Evolutionary conservation across 345 rosid species (phyloP), one percentile per base, ranked within the genome.

Genomic region (Eucalyptus sp.): DNA sequence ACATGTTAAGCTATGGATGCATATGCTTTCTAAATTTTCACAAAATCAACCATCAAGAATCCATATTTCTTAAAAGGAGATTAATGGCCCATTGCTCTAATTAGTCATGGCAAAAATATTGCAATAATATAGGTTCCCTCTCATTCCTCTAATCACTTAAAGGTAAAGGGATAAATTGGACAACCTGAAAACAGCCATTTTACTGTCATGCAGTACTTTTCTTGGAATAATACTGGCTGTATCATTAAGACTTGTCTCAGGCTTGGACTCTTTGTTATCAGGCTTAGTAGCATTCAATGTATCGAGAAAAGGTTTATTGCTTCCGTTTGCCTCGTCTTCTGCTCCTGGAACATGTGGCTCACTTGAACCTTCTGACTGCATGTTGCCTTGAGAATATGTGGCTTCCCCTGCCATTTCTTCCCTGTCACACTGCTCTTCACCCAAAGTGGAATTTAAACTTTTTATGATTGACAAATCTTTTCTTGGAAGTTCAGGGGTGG

Each of bases 311-410:
- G 87, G 52, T 84, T 80, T 91, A 44, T 93, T 88, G 48, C 86
- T 91, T 84, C 88, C 93, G 64, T 79, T 91, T 64, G 90, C 87
- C 44, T 41, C 86, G 41, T 44, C 91, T 86, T 92, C 92, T 83
- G 91, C 64, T 81, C 41, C 88, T 27, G 87, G 83, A 68, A 43
- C 84, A 86, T 86, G 41, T 84, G 44, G 86, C 37, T 15, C 46
- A 51, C 10, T 85, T 46, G n/a, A 79, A 56, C 79, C 86, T 64
- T 71, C 56, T 17, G 33, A 87, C 54, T 37, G 89, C 14, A 33
- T 31, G 84, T 33, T 81, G 16, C 29, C 49, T 3, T 50, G 56
- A 86, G 22, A 46, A 76, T 64, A 71, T 10, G 44, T 48, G 29
- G 49, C 88, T 81, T 49, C 90, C 54, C 50, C 84, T 52, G 41